phyloP scores from a whole-genome alignment of 768 basidiomycete genomes.

The Pleurotus cornucopiae region DNA sequence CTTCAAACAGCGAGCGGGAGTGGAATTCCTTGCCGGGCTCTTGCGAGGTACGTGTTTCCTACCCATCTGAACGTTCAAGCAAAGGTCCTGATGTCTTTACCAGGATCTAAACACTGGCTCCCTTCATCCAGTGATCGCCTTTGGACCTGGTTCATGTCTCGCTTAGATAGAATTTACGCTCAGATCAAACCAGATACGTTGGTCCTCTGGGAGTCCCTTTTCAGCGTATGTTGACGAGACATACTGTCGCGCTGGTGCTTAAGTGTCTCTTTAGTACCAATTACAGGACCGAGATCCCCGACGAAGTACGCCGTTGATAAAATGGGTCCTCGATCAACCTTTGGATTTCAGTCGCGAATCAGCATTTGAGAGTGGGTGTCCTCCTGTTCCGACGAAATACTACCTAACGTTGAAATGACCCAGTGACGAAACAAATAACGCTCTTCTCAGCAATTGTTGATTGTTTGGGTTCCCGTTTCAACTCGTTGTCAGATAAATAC shows the following conservation, averaged over 20 bases:
- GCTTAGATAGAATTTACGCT: constrained; percentile 58
- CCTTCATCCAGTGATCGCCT: constrained; percentile 44
- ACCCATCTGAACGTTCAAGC: no score
- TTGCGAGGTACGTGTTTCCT: constrained; percentile 52
- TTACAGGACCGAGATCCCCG: constrained; percentile 77
- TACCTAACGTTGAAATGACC: constrained; percentile 8
- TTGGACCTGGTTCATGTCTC: constrained; percentile 69
- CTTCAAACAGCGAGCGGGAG: constrained; percentile 81
- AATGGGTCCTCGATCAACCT: constrained; percentile 73
- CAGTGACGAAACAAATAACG: constrained; percentile 76
- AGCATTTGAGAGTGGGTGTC: constrained; percentile 72
- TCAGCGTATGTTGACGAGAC: constrained; percentile 39
- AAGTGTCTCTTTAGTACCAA: constrained; percentile 31
- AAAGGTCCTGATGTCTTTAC: background rate
- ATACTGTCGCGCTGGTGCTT: constrained; percentile 6
- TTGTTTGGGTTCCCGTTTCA: constrained; percentile 61
- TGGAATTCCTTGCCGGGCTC: constrained; percentile 63
- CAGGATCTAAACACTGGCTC: constrained; percentile 86
- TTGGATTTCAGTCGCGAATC: constrained; percentile 84
- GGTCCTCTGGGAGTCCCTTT: constrained; percentile 65
- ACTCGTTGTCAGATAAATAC: constrained; percentile 63
- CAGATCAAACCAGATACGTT: constrained; percentile 87
- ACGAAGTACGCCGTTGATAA: constrained; percentile 63
- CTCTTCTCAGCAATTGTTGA: constrained; percentile 66
- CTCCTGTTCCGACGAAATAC: background rate